Conservation (phyloP, 2,329 filamentous ascomycete species). For the Phymatotrichopsis omnivora region DNA sequence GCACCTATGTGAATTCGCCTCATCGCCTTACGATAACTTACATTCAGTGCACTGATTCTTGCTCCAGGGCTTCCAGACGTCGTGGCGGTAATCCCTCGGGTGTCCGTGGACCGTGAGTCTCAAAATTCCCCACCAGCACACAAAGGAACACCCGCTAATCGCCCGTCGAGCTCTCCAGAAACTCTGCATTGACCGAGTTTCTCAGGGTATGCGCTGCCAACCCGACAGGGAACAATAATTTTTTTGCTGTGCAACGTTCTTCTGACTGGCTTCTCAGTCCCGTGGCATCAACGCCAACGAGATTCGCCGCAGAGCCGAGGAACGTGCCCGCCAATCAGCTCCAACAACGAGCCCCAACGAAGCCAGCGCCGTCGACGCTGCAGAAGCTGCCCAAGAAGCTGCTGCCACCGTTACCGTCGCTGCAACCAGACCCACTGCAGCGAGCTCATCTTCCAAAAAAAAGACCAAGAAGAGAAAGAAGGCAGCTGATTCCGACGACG, state of each 20-base stretch:
- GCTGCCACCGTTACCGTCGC: background rate
- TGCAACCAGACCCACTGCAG: constrained; percentile 1
- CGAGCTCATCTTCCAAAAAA: constrained; percentile 1
- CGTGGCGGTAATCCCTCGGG: background rate
- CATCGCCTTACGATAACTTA: too few relatives aligned
- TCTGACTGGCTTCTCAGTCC: constrained; percentile 17
- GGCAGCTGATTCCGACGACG: constrained; percentile 14
- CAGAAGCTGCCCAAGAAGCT: constrained; percentile 1
- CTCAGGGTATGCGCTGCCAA: constrained; percentile 24
- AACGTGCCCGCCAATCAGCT: constrained; percentile 8
- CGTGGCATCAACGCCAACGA: constrained; percentile 28
- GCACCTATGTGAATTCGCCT: too few relatives aligned
- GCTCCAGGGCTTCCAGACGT: background rate
- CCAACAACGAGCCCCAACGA: constrained; percentile 10
- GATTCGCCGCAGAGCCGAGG: constrained; percentile 22
- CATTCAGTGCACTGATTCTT: background rate
- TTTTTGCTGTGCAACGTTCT: background rate
- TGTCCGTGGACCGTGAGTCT: constrained; percentile 24
- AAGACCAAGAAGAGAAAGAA: constrained; percentile 16
- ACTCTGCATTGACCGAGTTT: constrained; percentile 31
- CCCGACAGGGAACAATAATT: background rate
- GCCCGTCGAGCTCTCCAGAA: constrained; percentile 17
- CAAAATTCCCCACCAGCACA: background rate
- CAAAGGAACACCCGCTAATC: constrained; percentile 4
- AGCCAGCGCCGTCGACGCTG: constrained; percentile 9